Base-by-base conservation (phyloP, 2,329 filamentous ascomycete genomes). In the Zymoseptoria brevis region DNA sequence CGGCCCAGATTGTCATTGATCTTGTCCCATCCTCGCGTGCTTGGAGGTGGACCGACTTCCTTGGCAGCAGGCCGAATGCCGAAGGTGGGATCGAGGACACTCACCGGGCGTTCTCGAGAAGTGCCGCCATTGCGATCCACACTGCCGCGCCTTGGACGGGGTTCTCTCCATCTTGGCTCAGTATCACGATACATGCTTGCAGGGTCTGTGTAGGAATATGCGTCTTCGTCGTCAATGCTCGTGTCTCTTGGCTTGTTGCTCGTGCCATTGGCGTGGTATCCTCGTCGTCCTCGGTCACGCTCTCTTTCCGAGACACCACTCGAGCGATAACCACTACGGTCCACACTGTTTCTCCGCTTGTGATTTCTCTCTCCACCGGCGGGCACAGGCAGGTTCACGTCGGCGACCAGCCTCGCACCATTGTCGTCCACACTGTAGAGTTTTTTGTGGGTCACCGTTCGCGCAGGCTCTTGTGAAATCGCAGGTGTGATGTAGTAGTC, bases 11-110 rank as follows among this genome's bases (percentile, higher is more conserved):
- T 68, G 59, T 81, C 76, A 65, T 82, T 82, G 63, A 89, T 82
- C 73, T 84, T 88, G 66, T 90, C 87, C 63, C 90, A 84, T 0
- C 86, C 87, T 65, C 87, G 79, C 2, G 84, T 88, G 4, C 85
- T 83, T 4, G 86, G 86, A 8, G 88, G 88, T 1, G 87, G 87
- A 9, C 74, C 73, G 16, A 75, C 53, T 53, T 73, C 65, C 71
- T 75, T 67, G 60, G 71, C 67, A 35, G 66, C 51, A 65, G 73
- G 66, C 24, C 69, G 67, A 41, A 70, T 66, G 50, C 64, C 64
- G 49, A 63, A 65, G 11, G 63, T 62, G 8, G 69, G 74, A 48
- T 75, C 64, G 8, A 78, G 66, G 69, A 79, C 71, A 68, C 77
- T 80, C 49, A 71, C 70, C 11, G 78, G 77, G n/a, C 78, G 74